These are phyloP conservation scores for Colletotrichum shisoi DNA, from an alignment of 2,329 filamentous ascomycete genomes.

Conservation along the genomic window DNA sequence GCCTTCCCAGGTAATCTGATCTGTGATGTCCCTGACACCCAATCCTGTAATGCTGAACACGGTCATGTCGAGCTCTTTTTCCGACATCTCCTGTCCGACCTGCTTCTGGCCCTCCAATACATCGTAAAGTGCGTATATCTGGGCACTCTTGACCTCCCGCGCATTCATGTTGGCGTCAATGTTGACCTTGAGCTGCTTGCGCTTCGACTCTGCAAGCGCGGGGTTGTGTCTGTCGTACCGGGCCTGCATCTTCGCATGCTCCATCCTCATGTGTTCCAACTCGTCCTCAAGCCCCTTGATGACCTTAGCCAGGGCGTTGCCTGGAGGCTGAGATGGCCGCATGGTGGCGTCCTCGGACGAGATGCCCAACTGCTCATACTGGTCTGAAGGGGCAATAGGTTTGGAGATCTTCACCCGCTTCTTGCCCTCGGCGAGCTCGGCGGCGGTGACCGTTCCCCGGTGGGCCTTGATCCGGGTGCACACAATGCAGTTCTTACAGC, in stretches of 20 bases:
- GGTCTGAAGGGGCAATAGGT: conserved; percentile 71
- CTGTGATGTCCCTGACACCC: conserved; percentile 54
- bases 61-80: conserved; percentile 70
- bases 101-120: conserved; percentile 81
- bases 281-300: conserved; percentile 85
- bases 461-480: conserved; percentile 63
- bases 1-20: conserved; percentile 55
- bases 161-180: conserved; percentile 69
- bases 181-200: conserved; percentile 66
- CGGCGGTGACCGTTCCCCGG: conserved; percentile 48
- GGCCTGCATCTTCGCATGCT: conserved; percentile 68
- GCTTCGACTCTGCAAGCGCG: conserved; percentile 69
- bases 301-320: conserved; percentile 78
- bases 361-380: conserved; percentile 39
- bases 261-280: conserved; percentile 75
- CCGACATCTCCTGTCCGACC: conserved; percentile 68
- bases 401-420: conserved; percentile 69
- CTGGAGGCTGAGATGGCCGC: conserved; percentile 73
- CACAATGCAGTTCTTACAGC: conserved; percentile 64
- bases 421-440: conserved; percentile 55
- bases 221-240: conserved; percentile 73
- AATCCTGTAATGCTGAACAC: conserved; percentile 63
- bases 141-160: conserved; percentile 77
- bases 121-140: conserved; percentile 84
- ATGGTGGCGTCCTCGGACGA: conserved; percentile 65